Base-by-base conservation (phyloP, 768 basidiomycete species). In the Psilocybe cubensis region DNA sequence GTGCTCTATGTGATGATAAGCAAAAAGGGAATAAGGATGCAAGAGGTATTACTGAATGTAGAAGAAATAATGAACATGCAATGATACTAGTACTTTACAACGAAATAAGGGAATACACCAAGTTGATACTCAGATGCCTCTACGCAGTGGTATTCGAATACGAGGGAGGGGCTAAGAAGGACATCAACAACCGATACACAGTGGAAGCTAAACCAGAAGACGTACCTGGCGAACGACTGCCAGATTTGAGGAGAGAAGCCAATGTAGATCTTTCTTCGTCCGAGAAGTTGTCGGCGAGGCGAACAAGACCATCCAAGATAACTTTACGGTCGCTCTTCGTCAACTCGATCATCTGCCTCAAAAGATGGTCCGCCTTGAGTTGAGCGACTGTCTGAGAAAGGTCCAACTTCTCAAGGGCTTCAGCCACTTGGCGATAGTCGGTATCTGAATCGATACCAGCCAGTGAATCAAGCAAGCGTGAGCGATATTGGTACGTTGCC, bases 301-400 rank as follows among this genome's bases (percentile, higher is more conserved):
- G 86, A 48, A 85, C 71, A 56, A 95, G 81, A 31, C 91, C 87
- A 58, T 88, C 86, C 58, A 95, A 70, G 1, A 89, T 84, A 8
- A 86, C 87, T 73, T 91, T 91, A 47, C 86, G 83, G 69, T 95
- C 90, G 63, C 87, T 86, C 59, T 87, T 85, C 11, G 86, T 81
- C 60, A 89, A 75, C 12, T 84, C 82, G 23, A 91, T 73, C 74
- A 95, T 77, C 52, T 82, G 80, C 47, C 83, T 81, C 59, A 86
- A 71, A 33, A 95, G 78, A 63, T 88, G 76, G 61, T 93, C 90
- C 18, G 86, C 81, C 66, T 82, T 87, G 51, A 94, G 77, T 64
- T 89, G 83, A 12, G 81, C 74, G 52, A 89, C 54, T 0, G 88
- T 85, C 49, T 81, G 74, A 5, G 83, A 75, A 28, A 93, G 70